A percentile compares a stretch with the other conserved stretches of the same genome.
Evolutionary conservation across 306 rosid genomes (phyloP).

Genomic region (Cotoneaster glaucophyllus): DNA sequence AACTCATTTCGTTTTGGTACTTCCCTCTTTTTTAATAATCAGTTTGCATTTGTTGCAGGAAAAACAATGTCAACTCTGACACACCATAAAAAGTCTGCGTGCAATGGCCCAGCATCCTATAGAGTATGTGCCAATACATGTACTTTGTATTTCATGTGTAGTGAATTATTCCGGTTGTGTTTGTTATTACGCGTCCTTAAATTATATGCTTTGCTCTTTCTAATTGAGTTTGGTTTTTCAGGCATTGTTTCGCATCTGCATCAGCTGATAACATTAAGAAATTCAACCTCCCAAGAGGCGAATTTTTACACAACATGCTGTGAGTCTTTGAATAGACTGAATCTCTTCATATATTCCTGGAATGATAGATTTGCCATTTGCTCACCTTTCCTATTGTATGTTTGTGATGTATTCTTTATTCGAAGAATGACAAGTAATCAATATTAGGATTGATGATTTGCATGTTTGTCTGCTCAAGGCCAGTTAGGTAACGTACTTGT

Average conservation of each 20-base stretch:
- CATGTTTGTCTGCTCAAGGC: neutral
- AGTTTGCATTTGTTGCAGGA: constrained; percentile 38
- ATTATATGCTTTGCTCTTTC: neutral
- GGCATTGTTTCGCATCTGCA: constrained; percentile 94
- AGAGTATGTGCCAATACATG: constrained; percentile 52
- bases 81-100: constrained; percentile 89
- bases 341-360: neutral
- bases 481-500: neutral
- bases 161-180: constrained; percentile 3
- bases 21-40: neutral
- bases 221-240: constrained; percentile 17
- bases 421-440: neutral
- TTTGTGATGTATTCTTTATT: neutral
- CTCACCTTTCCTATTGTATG: neutral
- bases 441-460: neutral
- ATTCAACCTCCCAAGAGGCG: constrained; percentile 88
- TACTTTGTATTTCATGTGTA: constrained; percentile 1
- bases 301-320: constrained; percentile 98
- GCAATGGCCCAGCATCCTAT: constrained; percentile 96
- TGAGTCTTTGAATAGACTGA: constrained; percentile 38
- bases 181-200: neutral
- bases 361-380: constrained; percentile 1
- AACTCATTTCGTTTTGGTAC: neutral
- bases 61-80: constrained; percentile 91
- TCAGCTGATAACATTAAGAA: constrained; percentile 98